These are phyloP conservation scores for Waitea zeae DNA, from an alignment of 1,284 basidiomycete species.

Conservation along the genomic window DNA sequence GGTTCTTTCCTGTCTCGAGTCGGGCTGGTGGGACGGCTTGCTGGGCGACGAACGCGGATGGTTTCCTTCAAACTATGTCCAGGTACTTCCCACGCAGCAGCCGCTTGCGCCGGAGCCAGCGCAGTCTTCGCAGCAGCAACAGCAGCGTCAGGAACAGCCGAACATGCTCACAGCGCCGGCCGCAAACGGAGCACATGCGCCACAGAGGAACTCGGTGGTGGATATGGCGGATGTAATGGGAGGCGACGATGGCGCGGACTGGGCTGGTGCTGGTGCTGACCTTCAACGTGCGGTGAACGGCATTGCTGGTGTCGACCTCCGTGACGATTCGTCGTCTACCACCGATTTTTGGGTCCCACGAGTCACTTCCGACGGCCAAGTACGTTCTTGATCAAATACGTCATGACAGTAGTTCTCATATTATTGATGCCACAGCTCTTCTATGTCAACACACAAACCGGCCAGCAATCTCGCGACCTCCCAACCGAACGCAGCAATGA, in stretches of 20 bases:
- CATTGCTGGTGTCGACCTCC: too few species aligned
- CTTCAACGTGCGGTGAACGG: too few species aligned
- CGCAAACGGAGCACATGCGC: neutral
- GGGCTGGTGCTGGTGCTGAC: constrained; percentile 5
- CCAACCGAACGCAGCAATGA: constrained; percentile 54
- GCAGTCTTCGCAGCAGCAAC: constrained; percentile 34
- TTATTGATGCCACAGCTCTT: constrained; percentile 46
- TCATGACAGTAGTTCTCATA: constrained; percentile 2
- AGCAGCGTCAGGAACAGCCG: constrained; percentile 15
- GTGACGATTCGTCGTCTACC: constrained; percentile 19
- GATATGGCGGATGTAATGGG: constrained; percentile 33
- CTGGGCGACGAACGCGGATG: constrained; percentile 82
- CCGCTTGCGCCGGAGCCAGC: too few species aligned
- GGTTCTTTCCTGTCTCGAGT: constrained; percentile 80
- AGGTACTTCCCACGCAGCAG: constrained; percentile 63
- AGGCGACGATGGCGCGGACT: constrained; percentile 14
- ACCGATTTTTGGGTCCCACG: constrained; percentile 72
- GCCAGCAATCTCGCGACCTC: constrained; percentile 71
- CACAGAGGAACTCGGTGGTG: constrained; percentile 16
- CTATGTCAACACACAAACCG: constrained; percentile 86
- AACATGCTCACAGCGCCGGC: neutral
- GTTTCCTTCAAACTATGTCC: constrained; percentile 96
- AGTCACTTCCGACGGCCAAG: constrained; percentile 57
- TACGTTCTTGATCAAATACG: constrained; percentile 16
- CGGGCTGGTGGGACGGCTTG: constrained; percentile 98